phyloP scores from a whole-genome alignment of 1,284 basidiomycete species.

The Puccinia sorghi region DNA sequence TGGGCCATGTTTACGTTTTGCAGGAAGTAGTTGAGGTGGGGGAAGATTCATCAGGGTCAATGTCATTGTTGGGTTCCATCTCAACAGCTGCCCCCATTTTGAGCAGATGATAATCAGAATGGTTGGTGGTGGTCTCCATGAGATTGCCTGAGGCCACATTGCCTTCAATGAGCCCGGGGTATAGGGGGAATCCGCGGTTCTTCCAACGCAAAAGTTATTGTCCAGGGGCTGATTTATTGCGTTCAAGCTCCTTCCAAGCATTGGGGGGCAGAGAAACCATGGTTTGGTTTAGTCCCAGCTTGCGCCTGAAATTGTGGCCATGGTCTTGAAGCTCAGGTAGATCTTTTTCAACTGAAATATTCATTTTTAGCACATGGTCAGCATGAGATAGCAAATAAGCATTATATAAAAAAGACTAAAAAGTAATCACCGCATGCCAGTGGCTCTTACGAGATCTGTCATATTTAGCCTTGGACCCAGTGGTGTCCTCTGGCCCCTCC shows the following conservation, averaged over 20 bases:
- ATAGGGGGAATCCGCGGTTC: neutral
- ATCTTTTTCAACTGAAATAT: slow-evolving; percentile 1
- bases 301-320: neutral
- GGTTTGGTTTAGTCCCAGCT: slow-evolving; percentile 10
- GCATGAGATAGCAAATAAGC: neutral
- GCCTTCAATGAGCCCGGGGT: neutral
- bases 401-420: neutral
- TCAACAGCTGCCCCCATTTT: no score
- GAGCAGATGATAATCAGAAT: no score
- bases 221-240: neutral
- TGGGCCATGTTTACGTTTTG: no score
- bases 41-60: no score
- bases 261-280: neutral
- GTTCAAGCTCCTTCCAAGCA: neutral
- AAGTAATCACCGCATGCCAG: neutral
- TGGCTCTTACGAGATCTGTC: neutral
- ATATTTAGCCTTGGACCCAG: neutral
- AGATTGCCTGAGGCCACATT: neutral
- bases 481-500: neutral
- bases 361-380: no score
- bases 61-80: no score
- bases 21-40: no score
- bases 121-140: no score
- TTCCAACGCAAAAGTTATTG: neutral
- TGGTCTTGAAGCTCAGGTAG: neutral